Percentiles rank a stretch among this genome's conserved stretches.
Evolutionary conservation across 2,329 filamentous ascomycete species (phyloP).

Genomic region (Hirsutella minnesotensis): DNA sequence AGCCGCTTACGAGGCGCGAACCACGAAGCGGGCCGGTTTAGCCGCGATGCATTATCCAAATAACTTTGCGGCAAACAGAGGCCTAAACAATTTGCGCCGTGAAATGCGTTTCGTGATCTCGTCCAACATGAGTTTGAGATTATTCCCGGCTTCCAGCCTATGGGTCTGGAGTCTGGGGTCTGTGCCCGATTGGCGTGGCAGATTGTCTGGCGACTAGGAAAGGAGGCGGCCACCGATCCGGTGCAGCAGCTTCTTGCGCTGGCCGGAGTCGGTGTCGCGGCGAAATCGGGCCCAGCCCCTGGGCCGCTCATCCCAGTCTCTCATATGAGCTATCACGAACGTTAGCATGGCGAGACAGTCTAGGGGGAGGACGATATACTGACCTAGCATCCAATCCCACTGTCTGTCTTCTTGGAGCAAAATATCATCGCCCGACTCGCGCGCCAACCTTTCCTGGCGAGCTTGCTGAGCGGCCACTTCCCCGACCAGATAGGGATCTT

Average conservation of each 20-base stretch:
- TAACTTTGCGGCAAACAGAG: background rate
- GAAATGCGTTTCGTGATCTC: conserved; percentile 5
- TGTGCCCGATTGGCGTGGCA: no score
- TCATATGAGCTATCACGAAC: conserved; percentile 33
- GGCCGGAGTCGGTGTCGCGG: conserved; percentile 21
- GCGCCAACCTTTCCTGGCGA: conserved; percentile 42
- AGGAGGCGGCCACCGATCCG: conserved; percentile 24
- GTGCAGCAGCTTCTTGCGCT: conserved; percentile 26
- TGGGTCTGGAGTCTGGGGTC: no score
- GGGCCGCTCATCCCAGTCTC: conserved; percentile 37
- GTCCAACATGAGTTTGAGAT: background rate
- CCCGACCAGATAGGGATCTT: conserved; percentile 57
- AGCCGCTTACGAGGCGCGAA: background rate
- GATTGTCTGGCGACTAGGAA: conserved; percentile 1
- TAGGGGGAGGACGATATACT: conserved; percentile 13
- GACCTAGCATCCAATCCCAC: conserved; percentile 51
- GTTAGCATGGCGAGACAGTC: background rate
- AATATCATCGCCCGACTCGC: conserved; percentile 42
- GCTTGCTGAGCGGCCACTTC: conserved; percentile 50
- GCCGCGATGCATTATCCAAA: background rate
- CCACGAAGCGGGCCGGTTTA: background rate
- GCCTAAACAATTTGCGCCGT: conserved; percentile 4
- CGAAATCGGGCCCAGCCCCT: conserved; percentile 33
- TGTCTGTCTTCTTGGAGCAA: conserved; percentile 44
- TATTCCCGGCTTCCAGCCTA: no score